phyloP scores from a whole-genome alignment of 2,329 filamentous ascomycete genomes.

The Fusarium pseudocircinatum region DNA sequence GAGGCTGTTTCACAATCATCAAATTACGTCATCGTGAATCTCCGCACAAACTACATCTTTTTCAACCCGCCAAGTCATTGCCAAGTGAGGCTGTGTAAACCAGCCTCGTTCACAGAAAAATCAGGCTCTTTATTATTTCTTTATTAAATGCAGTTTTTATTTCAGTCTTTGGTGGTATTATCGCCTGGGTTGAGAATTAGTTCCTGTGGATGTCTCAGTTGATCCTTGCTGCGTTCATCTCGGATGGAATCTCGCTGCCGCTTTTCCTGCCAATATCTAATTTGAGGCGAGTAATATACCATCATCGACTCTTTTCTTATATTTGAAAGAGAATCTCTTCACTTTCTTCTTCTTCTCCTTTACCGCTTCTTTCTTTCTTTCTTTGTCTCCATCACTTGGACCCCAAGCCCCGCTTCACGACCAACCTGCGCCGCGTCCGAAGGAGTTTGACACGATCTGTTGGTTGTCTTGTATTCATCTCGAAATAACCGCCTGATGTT shows the following conservation, averaged over 20 bases:
- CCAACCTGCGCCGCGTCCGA: constrained; percentile 25
- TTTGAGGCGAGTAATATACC: not conserved
- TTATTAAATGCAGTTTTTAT: not conserved
- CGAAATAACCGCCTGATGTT: constrained; percentile 18
- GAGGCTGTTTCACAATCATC: not conserved
- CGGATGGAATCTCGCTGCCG: constrained; percentile 26
- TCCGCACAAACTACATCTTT: not conserved
- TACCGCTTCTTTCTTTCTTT: not conserved
- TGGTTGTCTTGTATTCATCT: constrained; percentile 19
- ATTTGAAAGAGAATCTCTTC: not conserved
- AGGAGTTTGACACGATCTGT: constrained; percentile 7
- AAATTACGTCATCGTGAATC: not conserved
- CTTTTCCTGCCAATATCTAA: not conserved
- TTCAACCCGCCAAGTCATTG: not conserved
- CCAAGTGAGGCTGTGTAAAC: not conserved
- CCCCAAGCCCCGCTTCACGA: constrained; percentile 32
- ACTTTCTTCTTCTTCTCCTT: not conserved
- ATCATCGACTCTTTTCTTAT: not conserved
- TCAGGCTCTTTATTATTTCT: not conserved
- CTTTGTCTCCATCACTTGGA: constrained; percentile 11
- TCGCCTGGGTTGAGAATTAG: not conserved
- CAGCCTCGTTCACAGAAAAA: not conserved
- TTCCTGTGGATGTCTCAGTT: constrained; percentile 15
- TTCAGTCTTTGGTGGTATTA: not conserved
- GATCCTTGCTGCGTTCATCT: constrained; percentile 28